Base-by-base conservation (phyloP, 768 basidiomycete genomes). In the Russula vinacea region DNA sequence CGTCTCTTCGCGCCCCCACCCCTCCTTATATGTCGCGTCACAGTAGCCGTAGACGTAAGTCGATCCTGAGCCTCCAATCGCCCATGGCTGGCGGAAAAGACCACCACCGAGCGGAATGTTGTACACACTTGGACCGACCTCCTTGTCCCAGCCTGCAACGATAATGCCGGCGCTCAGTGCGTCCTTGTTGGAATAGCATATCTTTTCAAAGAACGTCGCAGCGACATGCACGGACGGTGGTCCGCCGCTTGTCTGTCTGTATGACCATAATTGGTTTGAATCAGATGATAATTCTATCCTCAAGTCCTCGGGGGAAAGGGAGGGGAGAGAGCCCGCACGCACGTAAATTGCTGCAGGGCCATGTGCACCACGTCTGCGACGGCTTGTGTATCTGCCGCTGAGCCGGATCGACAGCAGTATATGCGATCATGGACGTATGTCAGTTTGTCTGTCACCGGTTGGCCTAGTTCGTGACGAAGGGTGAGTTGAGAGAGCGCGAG, bases 41-140 rank as follows among this genome's bases (percentile, higher is more conserved):
- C 97, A 98, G 78, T 98, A 98, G 58, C 96, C 97, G 73, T 98
- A 99, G 13, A 98, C 94, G 73, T 98, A 99, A 9, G 94, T 94
- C 42, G 94, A 97, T 9, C 97, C 97, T 56, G 94, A 96, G 29
- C 94, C 94, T 75, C 95, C 97, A 67, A 99, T 98, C 54, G 96
- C 93, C 97, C 97, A 99, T 8, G 96, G 95, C 70, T 96, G 95
- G 65, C 91, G 86, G 84, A 99, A 98, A 52, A 96, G 78, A 32
- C 97, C 97, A 58, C 97, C 97, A 26, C 97, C 97, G 16, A 99
- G 81, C 17, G 97, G 96, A 66, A 99, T 92, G 74, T 95, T 98
- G 78, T 94, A 98, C 29, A 98, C 95, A 65, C 89, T 90, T 1
- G 95, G 91, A 19, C 97, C 96, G 42, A 76, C 78, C 68, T 93